A percentile compares a stretch with the other conserved stretches of the same genome.
These are phyloP conservation scores for Botryotinia globosa DNA, from an alignment of 2,329 filamentous ascomycete genomes.

Conservation along the genomic window DNA sequence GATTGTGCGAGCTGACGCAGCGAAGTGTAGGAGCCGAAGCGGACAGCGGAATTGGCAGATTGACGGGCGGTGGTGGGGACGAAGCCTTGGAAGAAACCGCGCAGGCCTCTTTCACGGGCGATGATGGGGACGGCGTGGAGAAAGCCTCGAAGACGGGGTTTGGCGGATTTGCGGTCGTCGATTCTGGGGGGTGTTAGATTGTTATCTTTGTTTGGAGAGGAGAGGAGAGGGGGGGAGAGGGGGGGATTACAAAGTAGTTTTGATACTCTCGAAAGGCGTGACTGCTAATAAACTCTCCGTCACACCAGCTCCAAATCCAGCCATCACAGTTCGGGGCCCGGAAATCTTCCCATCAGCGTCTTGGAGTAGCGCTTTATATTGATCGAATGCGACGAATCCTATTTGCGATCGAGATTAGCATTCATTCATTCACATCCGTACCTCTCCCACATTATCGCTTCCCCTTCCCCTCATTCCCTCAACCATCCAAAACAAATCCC, in stretches of 20 bases:
- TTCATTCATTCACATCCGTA: background rate
- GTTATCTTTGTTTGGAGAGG: too few relatives aligned
- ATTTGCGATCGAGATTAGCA: conserved; percentile 3
- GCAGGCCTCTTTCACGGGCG: conserved; percentile 78
- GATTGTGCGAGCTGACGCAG: conserved; percentile 88
- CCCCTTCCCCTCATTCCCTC: background rate
- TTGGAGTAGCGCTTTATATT: conserved; percentile 79
- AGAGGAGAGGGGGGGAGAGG: too few relatives aligned
- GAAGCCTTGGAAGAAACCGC: conserved; percentile 96
- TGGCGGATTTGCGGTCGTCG: conserved; percentile 84
- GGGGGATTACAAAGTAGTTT: conserved; percentile 72
- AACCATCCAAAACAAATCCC: background rate
- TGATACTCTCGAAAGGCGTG: conserved; percentile 96
- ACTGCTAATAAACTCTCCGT: conserved; percentile 92
- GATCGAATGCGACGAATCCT: conserved; percentile 95
- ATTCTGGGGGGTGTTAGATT: conserved; percentile 54
- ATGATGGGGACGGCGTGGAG: conserved; percentile 87
- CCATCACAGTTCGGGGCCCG: conserved; percentile 85
- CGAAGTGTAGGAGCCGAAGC: conserved; percentile 88
- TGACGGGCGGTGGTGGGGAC: conserved; percentile 92
- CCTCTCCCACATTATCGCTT: background rate
- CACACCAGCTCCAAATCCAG: conserved; percentile 90
- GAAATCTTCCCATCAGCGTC: conserved; percentile 86
- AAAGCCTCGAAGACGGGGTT: conserved; percentile 87
- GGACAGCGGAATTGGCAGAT: conserved; percentile 87